Evolutionary conservation across 768 basidiomycete genomes (phyloP).

Genomic region (Xerocomellus dryophilus): DNA sequence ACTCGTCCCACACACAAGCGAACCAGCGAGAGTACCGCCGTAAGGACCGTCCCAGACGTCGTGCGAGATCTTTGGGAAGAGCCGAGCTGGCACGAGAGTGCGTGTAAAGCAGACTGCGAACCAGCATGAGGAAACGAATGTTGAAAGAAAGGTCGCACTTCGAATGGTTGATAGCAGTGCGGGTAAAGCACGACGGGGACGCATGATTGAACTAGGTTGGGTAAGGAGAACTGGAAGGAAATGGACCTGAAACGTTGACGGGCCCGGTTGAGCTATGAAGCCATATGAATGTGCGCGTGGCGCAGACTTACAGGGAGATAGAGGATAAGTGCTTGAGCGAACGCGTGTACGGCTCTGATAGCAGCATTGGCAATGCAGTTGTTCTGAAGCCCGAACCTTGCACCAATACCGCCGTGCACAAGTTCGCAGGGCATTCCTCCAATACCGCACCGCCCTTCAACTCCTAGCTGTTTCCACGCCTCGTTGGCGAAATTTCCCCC

Average conservation of each 20-base stretch:
- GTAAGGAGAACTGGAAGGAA: constrained; percentile 64
- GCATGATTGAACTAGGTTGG: constrained; percentile 51
- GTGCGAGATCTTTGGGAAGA: constrained; percentile 67
- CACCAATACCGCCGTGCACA: constrained; percentile 58
- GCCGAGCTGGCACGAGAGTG: constrained; percentile 58
- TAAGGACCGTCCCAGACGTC: constrained; percentile 78
- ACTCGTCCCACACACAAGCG: constrained; percentile 67
- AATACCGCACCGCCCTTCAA: constrained; percentile 48
- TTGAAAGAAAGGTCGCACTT: constrained; percentile 68
- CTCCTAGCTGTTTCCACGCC: constrained; percentile 55
- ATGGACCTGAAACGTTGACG: constrained; percentile 51
- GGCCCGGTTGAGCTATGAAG: background rate
- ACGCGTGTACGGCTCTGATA: constrained; percentile 54
- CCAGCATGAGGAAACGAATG: constrained; percentile 72
- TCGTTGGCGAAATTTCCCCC: constrained; percentile 53
- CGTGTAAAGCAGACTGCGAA: constrained; percentile 66
- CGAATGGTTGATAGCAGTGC: constrained; percentile 52
- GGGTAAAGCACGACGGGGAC: constrained; percentile 38
- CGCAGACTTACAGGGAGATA: constrained; percentile 63
- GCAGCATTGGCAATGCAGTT: constrained; percentile 61
- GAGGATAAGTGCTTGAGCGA: constrained; percentile 59
- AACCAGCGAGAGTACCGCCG: constrained; percentile 64
- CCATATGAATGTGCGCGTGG: background rate
- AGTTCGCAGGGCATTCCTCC: constrained; percentile 78
- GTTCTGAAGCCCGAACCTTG: constrained; percentile 43